Evolutionary conservation across 768 basidiomycete genomes (phyloP).

Genomic region (Calocera cornea): DNA sequence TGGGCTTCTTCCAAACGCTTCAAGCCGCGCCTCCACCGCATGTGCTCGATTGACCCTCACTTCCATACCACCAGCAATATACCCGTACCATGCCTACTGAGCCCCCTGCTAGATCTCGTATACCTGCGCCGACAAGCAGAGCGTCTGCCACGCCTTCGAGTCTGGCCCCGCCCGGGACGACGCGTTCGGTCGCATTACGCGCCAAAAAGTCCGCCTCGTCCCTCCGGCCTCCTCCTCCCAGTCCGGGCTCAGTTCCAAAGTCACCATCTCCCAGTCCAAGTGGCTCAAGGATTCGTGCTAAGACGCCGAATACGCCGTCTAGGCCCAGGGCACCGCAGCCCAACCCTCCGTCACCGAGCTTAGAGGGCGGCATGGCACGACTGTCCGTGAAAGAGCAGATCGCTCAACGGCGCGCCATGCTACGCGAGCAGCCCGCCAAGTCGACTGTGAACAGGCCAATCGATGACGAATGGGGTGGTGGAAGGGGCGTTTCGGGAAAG

Average conservation of each 20-base stretch:
- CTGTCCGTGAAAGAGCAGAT: background rate
- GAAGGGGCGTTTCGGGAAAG: background rate
- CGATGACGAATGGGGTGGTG: background rate
- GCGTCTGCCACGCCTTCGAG: background rate
- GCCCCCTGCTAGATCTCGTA: background rate
- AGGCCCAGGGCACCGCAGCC: background rate
- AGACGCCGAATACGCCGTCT: background rate
- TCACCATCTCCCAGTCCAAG: background rate
- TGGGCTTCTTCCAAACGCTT: slow-evolving; percentile 21
- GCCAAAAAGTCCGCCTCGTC: background rate
- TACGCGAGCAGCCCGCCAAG: background rate
- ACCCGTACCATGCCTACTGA: background rate
- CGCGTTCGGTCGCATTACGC: background rate
- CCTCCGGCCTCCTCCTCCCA: background rate
- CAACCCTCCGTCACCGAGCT: background rate
- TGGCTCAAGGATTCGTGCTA: background rate
- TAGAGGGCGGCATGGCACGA: background rate
- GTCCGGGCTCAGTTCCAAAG: background rate
- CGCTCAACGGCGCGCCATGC: background rate
- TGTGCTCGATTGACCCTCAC: background rate
- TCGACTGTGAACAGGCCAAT: background rate
- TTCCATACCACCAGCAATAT: background rate
- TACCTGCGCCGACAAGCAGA: background rate
- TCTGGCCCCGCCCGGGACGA: background rate
- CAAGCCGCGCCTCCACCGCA: no score